Conservation (phyloP, 257 asterid species). For the Solanum chiquidenum region DNA sequence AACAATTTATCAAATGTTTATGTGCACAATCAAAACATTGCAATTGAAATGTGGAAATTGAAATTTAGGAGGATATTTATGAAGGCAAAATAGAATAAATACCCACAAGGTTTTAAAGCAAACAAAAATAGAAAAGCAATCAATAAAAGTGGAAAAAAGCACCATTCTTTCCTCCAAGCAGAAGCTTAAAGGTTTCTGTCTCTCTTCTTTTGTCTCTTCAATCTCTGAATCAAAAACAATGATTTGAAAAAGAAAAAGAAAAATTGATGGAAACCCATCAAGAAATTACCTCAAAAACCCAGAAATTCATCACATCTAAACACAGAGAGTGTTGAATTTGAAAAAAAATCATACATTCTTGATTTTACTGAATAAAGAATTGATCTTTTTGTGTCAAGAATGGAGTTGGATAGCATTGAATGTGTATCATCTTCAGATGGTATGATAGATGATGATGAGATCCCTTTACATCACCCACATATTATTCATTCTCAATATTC, state of each 20-base stretch:
- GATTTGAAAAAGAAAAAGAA: not conserved
- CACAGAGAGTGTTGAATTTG: not conserved
- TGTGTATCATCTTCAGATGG: slow-evolving; percentile 38
- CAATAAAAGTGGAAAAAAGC: not conserved
- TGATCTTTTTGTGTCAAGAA: slow-evolving; percentile 3
- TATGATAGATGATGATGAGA: slow-evolving; percentile 37
- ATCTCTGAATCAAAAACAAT: slow-evolving; percentile 3
- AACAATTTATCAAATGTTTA: not conserved
- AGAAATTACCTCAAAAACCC: not conserved
- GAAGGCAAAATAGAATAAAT: not conserved
- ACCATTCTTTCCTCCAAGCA: not conserved
- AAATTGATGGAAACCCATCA: not conserved
- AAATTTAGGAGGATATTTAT: not conserved
- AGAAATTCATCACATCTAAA: not conserved
- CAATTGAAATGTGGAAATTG: not conserved
- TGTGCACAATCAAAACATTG: not conserved
- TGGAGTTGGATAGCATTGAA: slow-evolving; percentile 49
- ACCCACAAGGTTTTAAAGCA: not conserved
- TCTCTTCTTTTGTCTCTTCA: not conserved
- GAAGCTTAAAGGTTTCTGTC: not conserved
- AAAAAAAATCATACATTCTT: not conserved
- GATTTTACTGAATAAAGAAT: not conserved
- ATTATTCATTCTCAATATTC: slow-evolving; percentile 18
- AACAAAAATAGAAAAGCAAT: not conserved
- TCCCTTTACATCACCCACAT: slow-evolving; percentile 18